A percentile compares a stretch with the other conserved stretches of the same genome.
phyloP scores from a whole-genome alignment of 108 stramenopile species.

The Cyclotella kingstonii region DNA sequence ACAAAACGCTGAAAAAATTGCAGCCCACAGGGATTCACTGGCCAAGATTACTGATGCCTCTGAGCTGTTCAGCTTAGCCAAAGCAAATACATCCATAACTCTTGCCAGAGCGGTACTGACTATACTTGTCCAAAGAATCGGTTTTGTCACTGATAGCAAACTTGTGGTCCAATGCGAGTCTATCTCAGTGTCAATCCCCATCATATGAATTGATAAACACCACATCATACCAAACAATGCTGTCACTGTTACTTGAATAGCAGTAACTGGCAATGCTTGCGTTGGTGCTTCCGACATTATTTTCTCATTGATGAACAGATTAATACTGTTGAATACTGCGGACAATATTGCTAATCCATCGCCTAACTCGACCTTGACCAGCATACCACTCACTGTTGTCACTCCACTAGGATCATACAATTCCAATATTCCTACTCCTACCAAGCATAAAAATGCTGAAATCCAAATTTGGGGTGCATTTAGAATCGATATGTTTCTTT shows the following conservation, averaged over 20 bases:
- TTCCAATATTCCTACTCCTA: constrained; percentile 66
- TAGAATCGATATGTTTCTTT: constrained; percentile 46
- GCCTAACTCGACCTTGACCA: constrained; percentile 39
- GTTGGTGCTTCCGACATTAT: constrained; percentile 56
- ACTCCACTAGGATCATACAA: constrained; percentile 31
- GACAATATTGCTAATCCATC: constrained; percentile 58
- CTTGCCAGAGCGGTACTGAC: constrained; percentile 59
- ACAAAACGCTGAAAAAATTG: constrained; percentile 54
- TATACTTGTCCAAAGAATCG: constrained; percentile 60
- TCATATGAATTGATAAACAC: constrained; percentile 50
- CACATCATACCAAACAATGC: constrained; percentile 54
- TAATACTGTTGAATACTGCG: constrained; percentile 64
- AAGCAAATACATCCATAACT: constrained; percentile 56
- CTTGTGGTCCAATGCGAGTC: neutral
- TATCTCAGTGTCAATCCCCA: constrained; percentile 10
- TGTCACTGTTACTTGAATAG: constrained; percentile 50
- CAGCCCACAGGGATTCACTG: constrained; percentile 77
- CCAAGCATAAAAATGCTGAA: constrained; percentile 52
- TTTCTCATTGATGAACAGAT: constrained; percentile 53
- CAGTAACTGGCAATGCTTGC: constrained; percentile 64
- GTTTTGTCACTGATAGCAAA: constrained; percentile 44
- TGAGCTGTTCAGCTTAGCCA: constrained; percentile 47
- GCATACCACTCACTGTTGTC: constrained; percentile 10
- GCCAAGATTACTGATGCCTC: constrained; percentile 74
- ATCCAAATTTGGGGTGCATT: constrained; percentile 65